Percentiles rank a stretch among this genome's conserved stretches.
Conservation (phyloP, 23 red algal genomes). For the Gracilaria gracilis region DNA sequence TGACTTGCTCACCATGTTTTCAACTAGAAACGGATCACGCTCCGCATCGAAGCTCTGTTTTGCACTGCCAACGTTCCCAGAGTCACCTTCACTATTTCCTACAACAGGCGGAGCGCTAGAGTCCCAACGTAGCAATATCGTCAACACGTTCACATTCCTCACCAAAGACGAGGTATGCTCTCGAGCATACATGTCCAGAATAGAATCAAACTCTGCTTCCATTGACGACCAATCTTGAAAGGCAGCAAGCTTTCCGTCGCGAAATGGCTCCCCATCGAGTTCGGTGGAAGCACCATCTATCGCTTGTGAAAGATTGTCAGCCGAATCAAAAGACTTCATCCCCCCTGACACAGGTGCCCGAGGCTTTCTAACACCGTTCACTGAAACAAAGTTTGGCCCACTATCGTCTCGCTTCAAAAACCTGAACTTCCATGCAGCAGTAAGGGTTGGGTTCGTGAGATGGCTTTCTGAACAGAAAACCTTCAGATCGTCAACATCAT, state of each 20-base stretch:
- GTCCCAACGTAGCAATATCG: constrained; percentile 74
- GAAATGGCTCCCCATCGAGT: constrained; percentile 61
- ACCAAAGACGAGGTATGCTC: constrained; percentile 7
- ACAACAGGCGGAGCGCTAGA: constrained; percentile 20
- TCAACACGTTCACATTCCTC: constrained; percentile 84
- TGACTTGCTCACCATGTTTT: constrained; percentile 66
- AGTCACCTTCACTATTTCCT: constrained; percentile 9
- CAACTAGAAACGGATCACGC: constrained; percentile 44
- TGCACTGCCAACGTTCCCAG: not conserved
- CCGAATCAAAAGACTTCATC: constrained; percentile 85
- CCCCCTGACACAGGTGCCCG: constrained; percentile 24
- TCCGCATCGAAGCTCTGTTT: constrained; percentile 22
- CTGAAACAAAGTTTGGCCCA: not conserved
- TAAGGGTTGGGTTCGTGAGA: constrained; percentile 29
- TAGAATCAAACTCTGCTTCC: constrained; percentile 74
- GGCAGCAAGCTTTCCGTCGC: constrained; percentile 81
- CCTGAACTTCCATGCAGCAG: constrained; percentile 50
- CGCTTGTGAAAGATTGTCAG: constrained; percentile 86
- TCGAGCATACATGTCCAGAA: constrained; percentile 59
- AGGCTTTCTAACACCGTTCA: constrained; percentile 32
- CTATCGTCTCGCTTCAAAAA: constrained; percentile 69
- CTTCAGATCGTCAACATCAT: constrained; percentile 78
- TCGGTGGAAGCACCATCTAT: constrained; percentile 23
- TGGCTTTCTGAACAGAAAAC: constrained; percentile 29
- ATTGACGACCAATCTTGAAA: constrained; percentile 72